These are phyloP conservation scores for Tolypocladium capitatum DNA, from an alignment of 2,329 filamentous ascomycete genomes.

Conservation along the genomic window DNA sequence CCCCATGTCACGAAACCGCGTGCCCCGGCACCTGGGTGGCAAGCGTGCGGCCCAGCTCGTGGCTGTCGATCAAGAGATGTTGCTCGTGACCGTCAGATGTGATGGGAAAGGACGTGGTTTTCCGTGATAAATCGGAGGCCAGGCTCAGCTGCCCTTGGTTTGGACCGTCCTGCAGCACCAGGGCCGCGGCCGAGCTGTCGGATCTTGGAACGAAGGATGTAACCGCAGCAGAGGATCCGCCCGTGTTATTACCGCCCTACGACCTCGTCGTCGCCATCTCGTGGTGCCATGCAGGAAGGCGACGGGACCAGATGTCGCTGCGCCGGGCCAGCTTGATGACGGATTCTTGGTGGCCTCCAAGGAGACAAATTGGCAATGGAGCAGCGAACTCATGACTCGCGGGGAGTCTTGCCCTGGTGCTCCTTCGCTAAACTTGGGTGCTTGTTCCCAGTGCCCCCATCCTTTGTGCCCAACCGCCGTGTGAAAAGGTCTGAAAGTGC, in stretches of 20 bases:
- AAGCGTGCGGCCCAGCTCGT: neutral
- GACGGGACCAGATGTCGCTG: neutral
- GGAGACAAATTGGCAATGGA: neutral
- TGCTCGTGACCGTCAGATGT: neutral
- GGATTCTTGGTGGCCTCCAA: neutral
- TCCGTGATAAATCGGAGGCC: neutral
- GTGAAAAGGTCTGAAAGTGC: too few species aligned
- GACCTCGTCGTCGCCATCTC: neutral
- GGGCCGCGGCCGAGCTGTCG: too few species aligned
- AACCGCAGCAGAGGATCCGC: too few species aligned
- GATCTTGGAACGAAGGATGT: too few species aligned
- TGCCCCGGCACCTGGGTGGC: neutral
- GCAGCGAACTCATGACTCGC: neutral
- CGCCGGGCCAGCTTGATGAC: neutral
- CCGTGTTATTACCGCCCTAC: neutral
- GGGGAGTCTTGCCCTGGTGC: too few species aligned
- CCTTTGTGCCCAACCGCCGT: too few species aligned
- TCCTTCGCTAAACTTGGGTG: too few species aligned
- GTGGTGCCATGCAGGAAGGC: too few species aligned
- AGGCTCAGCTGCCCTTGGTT: too few species aligned
- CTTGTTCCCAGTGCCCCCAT: too few species aligned
- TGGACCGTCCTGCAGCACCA: too few species aligned
- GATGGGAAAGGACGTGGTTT: neutral
- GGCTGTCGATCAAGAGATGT: neutral
- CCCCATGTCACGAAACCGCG: neutral